Evolutionary conservation across 176 grass and related monocot species (phyloP), one percentile per base, ranked within the genome.

Genomic region (Ampelocalamus luodianensis): DNA sequence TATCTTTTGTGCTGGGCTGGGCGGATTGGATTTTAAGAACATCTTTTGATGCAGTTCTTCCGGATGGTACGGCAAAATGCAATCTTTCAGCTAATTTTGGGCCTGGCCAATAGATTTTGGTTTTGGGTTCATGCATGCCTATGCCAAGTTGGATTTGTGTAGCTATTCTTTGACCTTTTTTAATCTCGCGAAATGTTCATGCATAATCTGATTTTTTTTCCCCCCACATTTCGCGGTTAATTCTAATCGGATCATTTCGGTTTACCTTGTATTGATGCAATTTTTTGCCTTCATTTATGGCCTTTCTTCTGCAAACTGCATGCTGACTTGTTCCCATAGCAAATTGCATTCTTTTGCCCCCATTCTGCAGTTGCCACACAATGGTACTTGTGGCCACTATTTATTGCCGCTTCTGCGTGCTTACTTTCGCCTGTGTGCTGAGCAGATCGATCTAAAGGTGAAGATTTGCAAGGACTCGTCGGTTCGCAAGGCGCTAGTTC

Each of bases 391-490:
- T 24, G 27, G 38, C 3, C 10, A 20, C 8, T 46, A 18, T 69
- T 70, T 40, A 42, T 42, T 54, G 44, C 14, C 18, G 39, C 20
- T 20, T 80, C 22, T 24, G 3, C 36, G 18, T 14, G 72, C 76
- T 26, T 63, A 83, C 76, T 38, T 46, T 50, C 51, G 42, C 7
- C 17, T 54, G 5, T 49, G 16, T n/a, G 68, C 20, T 50, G 42
- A 26, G 48, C 91, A 99, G 97, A 92, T 99, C 85, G 84, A 99
- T 72, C 85, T 99, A 4, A 99, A 94, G 81, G 66, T 99, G 44
- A 96, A 99, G 83, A 91, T 99, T 86, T 99, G 93, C 86, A 99
- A 88, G 89, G 93, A 87, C 27, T 89, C 92, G 0, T 99, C 97
- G 8, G 83, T 92, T 10, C 88, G 93, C 50, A 96, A 89, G 58